Conservation (phyloP, 495 filamentous ascomycete species). For the Podospora anserina region DNA sequence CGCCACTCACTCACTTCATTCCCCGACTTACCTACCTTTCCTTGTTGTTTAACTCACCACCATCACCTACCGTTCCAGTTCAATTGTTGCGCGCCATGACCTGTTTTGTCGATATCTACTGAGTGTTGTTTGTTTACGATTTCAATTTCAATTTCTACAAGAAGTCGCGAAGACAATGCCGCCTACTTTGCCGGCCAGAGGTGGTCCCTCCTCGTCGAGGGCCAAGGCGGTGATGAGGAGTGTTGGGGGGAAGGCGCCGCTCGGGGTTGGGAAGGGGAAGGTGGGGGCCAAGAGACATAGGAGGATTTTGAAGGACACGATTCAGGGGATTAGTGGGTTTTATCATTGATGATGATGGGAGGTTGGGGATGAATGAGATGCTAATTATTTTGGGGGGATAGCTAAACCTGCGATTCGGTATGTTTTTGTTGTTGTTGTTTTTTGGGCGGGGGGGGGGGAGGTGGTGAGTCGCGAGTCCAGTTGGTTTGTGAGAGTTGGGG, state of each 20-base stretch:
- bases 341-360: too few species aligned
- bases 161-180: constrained; percentile 18
- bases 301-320: constrained; percentile 59
- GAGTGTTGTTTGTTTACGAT: background rate
- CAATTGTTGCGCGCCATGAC: too few species aligned
- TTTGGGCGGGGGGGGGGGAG: background rate
- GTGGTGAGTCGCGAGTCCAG: too few species aligned
- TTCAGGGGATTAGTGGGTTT: constrained; percentile 63
- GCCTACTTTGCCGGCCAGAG: constrained; percentile 23
- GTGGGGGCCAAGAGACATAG: constrained; percentile 36
- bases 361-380: too few species aligned
- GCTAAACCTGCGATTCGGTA: constrained; percentile 67
- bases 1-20: background rate
- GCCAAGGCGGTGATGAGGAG: background rate
- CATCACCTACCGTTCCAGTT: too few species aligned
- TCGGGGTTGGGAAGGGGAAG: constrained; percentile 15
- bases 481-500: background rate
- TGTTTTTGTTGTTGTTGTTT: constrained; percentile 22
- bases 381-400: constrained; percentile 1
- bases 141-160: background rate
- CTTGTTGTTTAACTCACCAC: too few species aligned
- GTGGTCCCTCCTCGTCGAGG: constrained; percentile 19
- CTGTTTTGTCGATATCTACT: too few species aligned
- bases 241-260: constrained; percentile 18
- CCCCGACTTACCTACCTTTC: too few species aligned